phyloP scores from a whole-genome alignment of 202 grass and related monocot species.

The Digitaria exilis region DNA sequence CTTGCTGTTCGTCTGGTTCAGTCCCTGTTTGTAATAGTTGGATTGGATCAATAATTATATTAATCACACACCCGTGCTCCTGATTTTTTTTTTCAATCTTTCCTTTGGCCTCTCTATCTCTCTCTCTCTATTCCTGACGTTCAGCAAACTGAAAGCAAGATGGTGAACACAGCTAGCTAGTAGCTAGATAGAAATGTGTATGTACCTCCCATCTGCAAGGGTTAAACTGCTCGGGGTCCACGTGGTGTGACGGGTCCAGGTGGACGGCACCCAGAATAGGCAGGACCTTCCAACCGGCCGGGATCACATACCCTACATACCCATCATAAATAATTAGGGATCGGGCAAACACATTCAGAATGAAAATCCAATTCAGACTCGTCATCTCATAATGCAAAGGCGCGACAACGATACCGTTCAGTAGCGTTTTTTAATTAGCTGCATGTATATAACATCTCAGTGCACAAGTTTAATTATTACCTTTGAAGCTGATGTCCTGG shows the following conservation, averaged over 20 bases:
- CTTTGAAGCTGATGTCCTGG: conserved; percentile 61
- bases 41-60: too few species aligned
- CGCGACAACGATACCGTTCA: conserved; percentile 6
- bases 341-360: conserved; percentile 45
- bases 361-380: too few species aligned
- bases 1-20: conserved; percentile 34
- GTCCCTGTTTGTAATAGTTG: conserved; percentile 23
- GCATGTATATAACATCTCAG: too few species aligned
- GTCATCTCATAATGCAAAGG: too few species aligned
- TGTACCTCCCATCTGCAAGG: conserved; percentile 78
- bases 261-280: conserved; percentile 57
- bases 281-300: conserved; percentile 65
- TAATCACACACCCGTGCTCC: too few species aligned
- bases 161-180: too few species aligned
- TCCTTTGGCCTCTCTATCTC: too few species aligned
- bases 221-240: conserved; percentile 47
- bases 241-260: conserved; percentile 48
- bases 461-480: conserved; percentile 22
- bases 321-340: background rate
- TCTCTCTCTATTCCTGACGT: too few species aligned
- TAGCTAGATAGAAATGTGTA: conserved; percentile 12
- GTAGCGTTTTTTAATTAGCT: background rate
- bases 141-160: background rate
- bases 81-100: too few species aligned
- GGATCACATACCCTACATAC: conserved; percentile 55